Base-by-base conservation (phyloP, 805 yeast genomes). In the Suhomyces tanzawaensis region DNA sequence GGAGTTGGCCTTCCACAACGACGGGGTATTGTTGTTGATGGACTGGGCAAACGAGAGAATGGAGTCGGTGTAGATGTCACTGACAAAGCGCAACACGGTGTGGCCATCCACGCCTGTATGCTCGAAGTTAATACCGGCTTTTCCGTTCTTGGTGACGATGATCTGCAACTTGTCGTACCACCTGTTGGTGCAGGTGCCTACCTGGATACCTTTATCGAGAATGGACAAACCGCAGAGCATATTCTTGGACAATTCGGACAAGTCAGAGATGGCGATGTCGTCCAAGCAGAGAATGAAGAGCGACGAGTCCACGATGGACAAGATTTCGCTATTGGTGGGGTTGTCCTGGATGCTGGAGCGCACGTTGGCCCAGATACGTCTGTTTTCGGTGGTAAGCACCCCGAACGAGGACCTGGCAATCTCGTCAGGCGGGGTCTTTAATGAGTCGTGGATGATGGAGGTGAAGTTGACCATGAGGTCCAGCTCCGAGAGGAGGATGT, bases 101-200 rank as follows among this genome's bases (percentile, higher is more conserved):
- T 89, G 96, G 40, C 97, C 97, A 62, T 89, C 97, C 19, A 89
- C 95, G 49, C 96, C 96, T 0, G 97, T 85, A 55, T 89, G 93
- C 55, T 89, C 97, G 57, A 89, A 89, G 60, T 90, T 89, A 48
- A 89, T 81, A 19, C 97, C 97, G 2, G 93, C 96, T 60, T 85
- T 85, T 17, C 95, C 95, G 60, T 89, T 87, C 57, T 81, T 79
- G 4, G 96, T 87, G 39, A 89, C 78, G 37, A 89, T 89, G 47
- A 89, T 73, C 61, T 89, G 96, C 46, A 89, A 64, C 63, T 89
- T 89, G 63, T 89, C 97, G 58, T 88, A 89, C 96, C 96, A 89
- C 58, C 97, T 71, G 62, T 89, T 89, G 23, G 95, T 84, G 64
- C 96, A 88, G 4, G 96, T 87, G 42, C 97, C 97, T 23, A 84